phyloP scores from a whole-genome alignment of 108 stramenopile genomes.

The Cyclotella atomus region DNA sequence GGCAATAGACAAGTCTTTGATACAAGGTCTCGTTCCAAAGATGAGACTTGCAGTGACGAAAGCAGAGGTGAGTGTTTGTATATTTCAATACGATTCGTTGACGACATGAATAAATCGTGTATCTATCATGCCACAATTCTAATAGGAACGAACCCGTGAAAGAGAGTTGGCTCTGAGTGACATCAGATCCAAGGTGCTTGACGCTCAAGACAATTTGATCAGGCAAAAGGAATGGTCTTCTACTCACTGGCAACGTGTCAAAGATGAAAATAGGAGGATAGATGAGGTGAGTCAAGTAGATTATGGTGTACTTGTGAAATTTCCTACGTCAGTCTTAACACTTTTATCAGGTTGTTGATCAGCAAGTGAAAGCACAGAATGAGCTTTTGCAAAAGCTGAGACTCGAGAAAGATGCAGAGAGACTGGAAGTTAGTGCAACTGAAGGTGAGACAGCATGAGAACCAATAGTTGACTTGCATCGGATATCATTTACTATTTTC shows the following conservation, averaged over 20 bases:
- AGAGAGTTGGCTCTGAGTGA: slow-evolving; percentile 54
- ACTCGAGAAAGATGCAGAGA: slow-evolving; percentile 32
- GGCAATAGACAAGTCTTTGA: neutral
- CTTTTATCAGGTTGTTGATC: slow-evolving; percentile 31
- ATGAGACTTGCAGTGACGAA: slow-evolving; percentile 38
- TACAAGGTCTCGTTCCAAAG: slow-evolving; percentile 41
- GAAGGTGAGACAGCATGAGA: no score
- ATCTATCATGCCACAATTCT: no score
- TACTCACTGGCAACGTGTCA: slow-evolving; percentile 60
- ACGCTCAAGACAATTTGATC: slow-evolving; percentile 49
- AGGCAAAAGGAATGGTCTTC: slow-evolving; percentile 49
- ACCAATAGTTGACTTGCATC: no score
- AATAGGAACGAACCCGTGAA: slow-evolving; percentile 30
- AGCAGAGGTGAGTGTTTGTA: slow-evolving; percentile 53
- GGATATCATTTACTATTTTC: no score
- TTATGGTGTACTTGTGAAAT: neutral
- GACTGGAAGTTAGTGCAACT: neutral
- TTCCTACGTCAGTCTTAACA: neutral
- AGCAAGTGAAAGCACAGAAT: slow-evolving; percentile 42
- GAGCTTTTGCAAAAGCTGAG: slow-evolving; percentile 46
- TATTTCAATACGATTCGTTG: no score
- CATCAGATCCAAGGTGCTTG: slow-evolving; percentile 40
- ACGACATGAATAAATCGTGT: no score
- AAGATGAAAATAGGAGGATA: slow-evolving; percentile 54
- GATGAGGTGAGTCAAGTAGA: slow-evolving; percentile 34